Base-by-base conservation (phyloP, 768 basidiomycete genomes). In the Boletus speciosus region DNA sequence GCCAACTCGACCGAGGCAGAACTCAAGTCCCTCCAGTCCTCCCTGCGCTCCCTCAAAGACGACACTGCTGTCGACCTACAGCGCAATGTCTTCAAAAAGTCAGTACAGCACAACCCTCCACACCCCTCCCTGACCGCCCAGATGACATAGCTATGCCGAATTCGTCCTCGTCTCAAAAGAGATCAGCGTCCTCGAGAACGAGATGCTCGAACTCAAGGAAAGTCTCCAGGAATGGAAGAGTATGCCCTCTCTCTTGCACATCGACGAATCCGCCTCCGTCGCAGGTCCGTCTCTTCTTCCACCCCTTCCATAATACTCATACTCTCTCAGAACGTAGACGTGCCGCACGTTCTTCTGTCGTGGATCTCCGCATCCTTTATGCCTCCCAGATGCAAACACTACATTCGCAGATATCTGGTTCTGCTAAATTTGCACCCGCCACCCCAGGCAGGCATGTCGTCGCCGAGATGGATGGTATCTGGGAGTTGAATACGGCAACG, bases 131-230 rank as follows among this genome's bases (percentile, higher is more conserved):
- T 72, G 55, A 63, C 41, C 25, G 39, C 34, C 12, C 27, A 16
- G 3, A 37, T 52, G 41, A 63, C 52, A 16, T 63, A 98, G 96
- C 73, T 98, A 98, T 66, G 90, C 94, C 43, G 93, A 98, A 68
- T 98, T 98, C 67, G 91, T 99, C 27, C 79, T 88, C 51, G 91
- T 99, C 21, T 97, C 97, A 4, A 98, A 98, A 67, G 97, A 98
- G 73, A 96, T 99, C 50, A 87, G 90, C 27, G 87, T 90, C 1
- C 82, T 99, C 27, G 97, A 99, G 75, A 95, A 94, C 65, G 95
- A 98, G 70, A 91, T 98, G 88, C 81, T 98, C 31, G 95, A 98
- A 65, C 83, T 99, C 68, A 98, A 97, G 70, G 93, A 95, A 51
- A 81, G 89, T 6, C 78, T 98, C 4, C 86, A 90, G 12, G 97